These are phyloP conservation scores for Kodamaea lidongshanica DNA, from an alignment of 805 yeast genomes.

Conservation along the genomic window DNA sequence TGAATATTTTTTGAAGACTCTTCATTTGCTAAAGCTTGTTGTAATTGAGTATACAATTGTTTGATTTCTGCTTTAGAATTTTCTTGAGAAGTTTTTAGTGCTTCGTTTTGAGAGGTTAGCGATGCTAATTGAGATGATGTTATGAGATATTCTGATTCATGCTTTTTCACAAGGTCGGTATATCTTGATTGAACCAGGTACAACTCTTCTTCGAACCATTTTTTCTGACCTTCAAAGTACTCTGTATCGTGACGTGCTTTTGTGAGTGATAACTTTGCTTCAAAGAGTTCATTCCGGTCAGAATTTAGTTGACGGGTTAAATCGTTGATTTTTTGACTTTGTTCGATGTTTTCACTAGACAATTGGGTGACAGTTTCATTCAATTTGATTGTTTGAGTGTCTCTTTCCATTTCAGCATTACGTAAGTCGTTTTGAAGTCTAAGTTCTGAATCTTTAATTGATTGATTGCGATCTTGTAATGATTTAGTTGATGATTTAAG, in stretches of 20 bases:
- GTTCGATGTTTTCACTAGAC: slow-evolving; percentile 31
- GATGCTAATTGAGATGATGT: slow-evolving; percentile 25
- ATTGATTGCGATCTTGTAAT: background rate
- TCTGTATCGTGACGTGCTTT: slow-evolving; percentile 29
- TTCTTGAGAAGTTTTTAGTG: slow-evolving; percentile 18
- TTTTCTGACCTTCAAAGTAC: slow-evolving; percentile 29
- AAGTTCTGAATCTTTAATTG: background rate
- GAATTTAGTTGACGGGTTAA: slow-evolving; percentile 32
- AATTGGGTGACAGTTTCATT: slow-evolving; percentile 24
- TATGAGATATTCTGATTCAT: slow-evolving; percentile 30
- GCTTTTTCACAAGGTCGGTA: slow-evolving; percentile 33
- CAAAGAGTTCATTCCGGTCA: slow-evolving; percentile 31
- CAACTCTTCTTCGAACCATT: slow-evolving; percentile 38
- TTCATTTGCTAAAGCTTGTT: slow-evolving; percentile 23
- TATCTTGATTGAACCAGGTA: slow-evolving; percentile 28
- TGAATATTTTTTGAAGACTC: slow-evolving; percentile 35
- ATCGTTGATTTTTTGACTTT: slow-evolving; percentile 29
- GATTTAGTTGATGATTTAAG: background rate
- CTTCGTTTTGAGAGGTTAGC: slow-evolving; percentile 20
- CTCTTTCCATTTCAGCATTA: slow-evolving; percentile 10
- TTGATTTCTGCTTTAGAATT: background rate
- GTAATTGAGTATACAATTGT: slow-evolving; percentile 4
- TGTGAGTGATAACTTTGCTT: slow-evolving; percentile 29
- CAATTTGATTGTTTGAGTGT: slow-evolving; percentile 21
- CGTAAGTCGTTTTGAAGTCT: slow-evolving; percentile 2